Base-by-base conservation (phyloP, 345 rosid genomes). In the Barbarea vulgaris region DNA sequence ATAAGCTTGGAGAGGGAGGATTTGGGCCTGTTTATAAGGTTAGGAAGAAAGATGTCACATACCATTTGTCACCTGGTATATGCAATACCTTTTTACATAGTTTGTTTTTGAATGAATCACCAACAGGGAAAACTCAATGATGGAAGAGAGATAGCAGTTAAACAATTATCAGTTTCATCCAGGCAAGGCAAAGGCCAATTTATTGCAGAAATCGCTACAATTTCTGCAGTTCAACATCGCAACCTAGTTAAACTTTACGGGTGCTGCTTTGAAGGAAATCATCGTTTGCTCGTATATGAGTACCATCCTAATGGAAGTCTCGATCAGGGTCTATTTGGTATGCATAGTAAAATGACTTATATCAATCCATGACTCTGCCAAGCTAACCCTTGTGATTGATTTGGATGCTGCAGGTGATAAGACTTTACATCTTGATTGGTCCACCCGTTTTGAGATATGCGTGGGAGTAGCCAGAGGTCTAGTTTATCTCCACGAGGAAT, bases 1-100 rank as follows among this genome's bases (percentile, higher is more conserved):
- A 85, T 72, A 88, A 87, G 67, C 87, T 87, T 48, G 92, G 92
- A 53, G 89, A 91, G 73, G 92, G 91, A 66, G 91, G 96, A 24
- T 90, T 85, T 62, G 90, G 96, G 24, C 86, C 93, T 0, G 88
- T 88, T 68, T 91, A 70, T 33, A 82, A 80, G 94, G 97, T 84
- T 67, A 18, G 48, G 37, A 48, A 42, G 2, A 47, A 59, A 30
- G 6, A 28, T 28, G 31, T 28, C 31, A 28, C 31, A 1, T 6
- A 33, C 36, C 36, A 33, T 33, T 33, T 33, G 7, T 28, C 5
- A 53, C 3, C 15, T 33, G 1, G 41, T 62, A 17, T 25, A 12
- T 12, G 19, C 6, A 48, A 6, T 44, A 17, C 18, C 27, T 2
- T 13, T 52, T 25, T 47, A 15, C 7, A 28, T 28, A 28, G 7